phyloP scores from a whole-genome alignment of 371 early-diverging fungal genomes.

The Batkoa obscura region DNA sequence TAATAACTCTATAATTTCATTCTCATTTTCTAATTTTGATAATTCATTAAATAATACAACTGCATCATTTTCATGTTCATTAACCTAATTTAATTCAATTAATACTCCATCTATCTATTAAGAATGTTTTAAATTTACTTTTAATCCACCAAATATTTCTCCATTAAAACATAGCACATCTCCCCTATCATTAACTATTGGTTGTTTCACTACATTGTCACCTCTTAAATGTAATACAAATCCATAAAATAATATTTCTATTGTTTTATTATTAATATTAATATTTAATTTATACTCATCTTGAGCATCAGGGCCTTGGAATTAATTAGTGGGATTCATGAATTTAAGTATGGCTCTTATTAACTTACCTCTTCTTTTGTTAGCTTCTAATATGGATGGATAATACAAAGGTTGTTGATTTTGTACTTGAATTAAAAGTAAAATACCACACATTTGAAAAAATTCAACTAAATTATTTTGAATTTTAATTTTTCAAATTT shows the following conservation, averaged over 20 bases:
- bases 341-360: too few species aligned
- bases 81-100: slow-evolving; percentile 10
- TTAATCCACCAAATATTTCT: slow-evolving; percentile 55
- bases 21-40: slow-evolving; percentile 9
- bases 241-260: slow-evolving; percentile 19
- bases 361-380: too few species aligned
- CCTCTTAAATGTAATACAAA: slow-evolving; percentile 72
- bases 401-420: too few species aligned
- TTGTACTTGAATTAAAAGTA: too few species aligned
- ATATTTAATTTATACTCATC: too few species aligned
- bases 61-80: slow-evolving; percentile 29
- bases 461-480: too few species aligned
- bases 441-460: too few species aligned
- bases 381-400: too few species aligned
- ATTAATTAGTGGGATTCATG: too few species aligned
- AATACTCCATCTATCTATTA: not conserved
- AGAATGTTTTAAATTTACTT: slow-evolving; percentile 11
- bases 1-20: slow-evolving; percentile 20
- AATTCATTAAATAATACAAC: slow-evolving; percentile 21
- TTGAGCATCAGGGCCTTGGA: too few species aligned
- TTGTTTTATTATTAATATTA: too few species aligned
- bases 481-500: too few species aligned
- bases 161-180: slow-evolving; percentile 65
- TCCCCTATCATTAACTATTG: slow-evolving; percentile 23
- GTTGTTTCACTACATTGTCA: slow-evolving; percentile 36